These are phyloP conservation scores for Triangularia setosa DNA, from an alignment of 2,329 filamentous ascomycete genomes.

Conservation along the genomic window DNA sequence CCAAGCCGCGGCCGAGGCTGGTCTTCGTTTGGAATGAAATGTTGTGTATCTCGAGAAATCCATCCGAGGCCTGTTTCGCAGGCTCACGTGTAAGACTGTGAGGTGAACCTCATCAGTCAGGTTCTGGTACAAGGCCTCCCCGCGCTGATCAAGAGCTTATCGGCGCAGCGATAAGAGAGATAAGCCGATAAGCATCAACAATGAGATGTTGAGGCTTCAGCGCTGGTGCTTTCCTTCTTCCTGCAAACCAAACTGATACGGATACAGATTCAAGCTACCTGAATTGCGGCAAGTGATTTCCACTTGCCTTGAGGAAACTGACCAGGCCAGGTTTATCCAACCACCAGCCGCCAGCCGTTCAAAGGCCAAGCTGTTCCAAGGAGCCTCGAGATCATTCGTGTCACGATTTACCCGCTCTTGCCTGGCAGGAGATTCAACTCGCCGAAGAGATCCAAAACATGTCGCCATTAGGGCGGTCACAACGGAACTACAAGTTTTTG, in stretches of 20 bases:
- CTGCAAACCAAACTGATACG: no score
- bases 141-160: no score
- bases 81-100: not conserved
- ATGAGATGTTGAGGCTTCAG: no score
- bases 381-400: not conserved
- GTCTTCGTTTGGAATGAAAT: not conserved
- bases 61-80: not conserved
- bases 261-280: no score
- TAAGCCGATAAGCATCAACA: no score
- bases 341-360: not conserved
- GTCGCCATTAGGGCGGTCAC: not conserved
- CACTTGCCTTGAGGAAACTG: no score
- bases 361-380: not conserved
- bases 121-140: not conserved
- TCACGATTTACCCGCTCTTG: constrained; percentile 5
- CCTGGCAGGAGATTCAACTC: not conserved
- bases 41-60: not conserved
- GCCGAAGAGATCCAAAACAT: not conserved
- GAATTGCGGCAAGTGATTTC: no score
- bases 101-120: not conserved
- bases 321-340: no score
- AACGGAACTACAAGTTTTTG: no score
- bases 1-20: no score
- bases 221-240: no score
- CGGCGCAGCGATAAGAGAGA: no score